A percentile compares a stretch with the other conserved stretches of the same genome.
Conservation (phyloP, 1,284 basidiomycete species). For the Xerocomus nothofagi region DNA sequence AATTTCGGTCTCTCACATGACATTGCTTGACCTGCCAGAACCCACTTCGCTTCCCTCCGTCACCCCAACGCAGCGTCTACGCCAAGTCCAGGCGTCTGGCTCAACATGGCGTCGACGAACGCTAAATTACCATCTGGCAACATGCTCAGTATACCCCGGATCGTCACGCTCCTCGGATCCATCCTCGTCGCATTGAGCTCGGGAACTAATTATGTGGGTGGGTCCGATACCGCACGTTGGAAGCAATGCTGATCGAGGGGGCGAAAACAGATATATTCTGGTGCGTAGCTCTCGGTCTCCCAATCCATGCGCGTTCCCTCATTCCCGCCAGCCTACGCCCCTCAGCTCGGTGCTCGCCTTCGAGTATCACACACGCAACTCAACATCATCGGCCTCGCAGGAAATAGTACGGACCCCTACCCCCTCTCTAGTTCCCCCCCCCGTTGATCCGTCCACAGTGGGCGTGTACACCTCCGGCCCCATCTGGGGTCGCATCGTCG, state of each 20-base stretch:
- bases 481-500: conserved; percentile 70
- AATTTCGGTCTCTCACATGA: background rate
- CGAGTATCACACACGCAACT: conserved; percentile 71
- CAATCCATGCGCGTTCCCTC: background rate
- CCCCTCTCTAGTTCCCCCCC: conserved; percentile 2
- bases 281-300: conserved; percentile 15
- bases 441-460: conserved; percentile 40
- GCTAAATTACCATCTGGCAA: conserved; percentile 6
- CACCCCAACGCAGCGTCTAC: background rate
- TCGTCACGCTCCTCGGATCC: conserved; percentile 49
- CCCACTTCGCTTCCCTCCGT: background rate
- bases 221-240: conserved; percentile 11
- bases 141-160: conserved; percentile 21
- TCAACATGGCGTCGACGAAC: conserved; percentile 7
- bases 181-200: conserved; percentile 59
- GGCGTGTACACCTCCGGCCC: conserved; percentile 62
- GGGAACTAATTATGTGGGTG: conserved; percentile 72
- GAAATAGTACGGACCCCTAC: conserved; percentile 48
- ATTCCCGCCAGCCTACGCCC: conserved; percentile 63
- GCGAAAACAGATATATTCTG: conserved; percentile 31
- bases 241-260: conserved; percentile 3
- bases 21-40: too few relatives aligned
- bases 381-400: conserved; percentile 71
- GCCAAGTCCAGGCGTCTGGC: background rate
- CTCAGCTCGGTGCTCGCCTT: conserved; percentile 73